Evolutionary conservation across 73 alveolate species (phyloP), one percentile per base, ranked within the genome.

Genomic region (Tetrahymena thermophila): DNA sequence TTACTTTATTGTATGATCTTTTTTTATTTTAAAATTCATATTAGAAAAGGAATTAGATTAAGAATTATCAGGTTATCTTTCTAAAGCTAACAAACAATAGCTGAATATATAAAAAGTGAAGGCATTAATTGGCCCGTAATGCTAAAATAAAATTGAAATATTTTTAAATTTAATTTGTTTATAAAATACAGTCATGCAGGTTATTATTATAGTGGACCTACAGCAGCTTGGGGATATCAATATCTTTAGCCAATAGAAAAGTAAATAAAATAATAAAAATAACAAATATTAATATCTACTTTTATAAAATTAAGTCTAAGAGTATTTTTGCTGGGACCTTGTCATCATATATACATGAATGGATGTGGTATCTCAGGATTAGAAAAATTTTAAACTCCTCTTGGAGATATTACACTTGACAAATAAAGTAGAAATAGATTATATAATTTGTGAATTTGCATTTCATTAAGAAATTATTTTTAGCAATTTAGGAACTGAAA

Each of bases 281-380:
- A 15, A 11, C 31, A 13, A 71, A 71, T 71, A 11, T 31, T 1
- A 1, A 25, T 71, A 28, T 13, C 4, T 23, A 19, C 40, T 19
- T 8, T 71, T 71, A 19, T 6, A 55, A 44, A 85, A 96, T 40
- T 97, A 50, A 97, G 96, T 94, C 43, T 97, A 56, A 95, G 99
- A 95, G 99, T 99, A 34, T 98, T 99, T 95, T 94, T 99, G 21
- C 98, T 99, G 38, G 99, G 99, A 19, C 99, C 99, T 4, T 98
- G 99, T 85, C 99, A 99, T 98, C 99, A 98, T 93, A 98, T 97
- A 40, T 99, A 99, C 97, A 95, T 98, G 56, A 97, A 96, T 8
- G 99, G 99, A 23, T 97, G 99, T 94, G 99, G 99, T 37, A 95
- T 98, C 43, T 95, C 99, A 17, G 93, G 95, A 85, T 94, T 96